Evolutionary conservation across 768 basidiomycete genomes (phyloP).

Genomic region (Leccinum subgranulosum): DNA sequence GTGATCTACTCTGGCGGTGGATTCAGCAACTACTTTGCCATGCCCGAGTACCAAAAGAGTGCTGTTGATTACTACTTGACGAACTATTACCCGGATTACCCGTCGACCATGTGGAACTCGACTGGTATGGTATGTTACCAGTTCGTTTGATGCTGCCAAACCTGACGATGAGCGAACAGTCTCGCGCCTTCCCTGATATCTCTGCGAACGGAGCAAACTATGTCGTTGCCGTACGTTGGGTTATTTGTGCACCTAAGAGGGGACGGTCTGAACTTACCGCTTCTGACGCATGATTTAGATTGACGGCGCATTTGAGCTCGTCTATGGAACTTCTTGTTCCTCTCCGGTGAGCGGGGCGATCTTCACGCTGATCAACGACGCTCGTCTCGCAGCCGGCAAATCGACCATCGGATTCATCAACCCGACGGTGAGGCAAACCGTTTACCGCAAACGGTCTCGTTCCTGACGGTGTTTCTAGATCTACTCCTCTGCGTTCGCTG

Average conservation of each 20-base stretch:
- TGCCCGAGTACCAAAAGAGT: slow-evolving; percentile 38
- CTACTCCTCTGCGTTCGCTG: slow-evolving; percentile 14
- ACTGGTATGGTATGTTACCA: slow-evolving; percentile 15
- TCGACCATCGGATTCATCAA: slow-evolving; percentile 42
- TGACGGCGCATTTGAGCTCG: slow-evolving; percentile 32
- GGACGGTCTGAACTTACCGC: not conserved
- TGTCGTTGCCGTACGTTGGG: slow-evolving; percentile 15
- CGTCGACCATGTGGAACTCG: slow-evolving; percentile 24
- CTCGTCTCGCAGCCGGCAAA: slow-evolving; percentile 31
- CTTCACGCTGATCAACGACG: slow-evolving; percentile 37
- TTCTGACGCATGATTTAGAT: slow-evolving; percentile 20
- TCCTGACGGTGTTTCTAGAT: slow-evolving; percentile 10
- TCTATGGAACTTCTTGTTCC: slow-evolving; percentile 34
- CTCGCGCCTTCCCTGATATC: slow-evolving; percentile 37
- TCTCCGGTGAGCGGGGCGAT: slow-evolving; percentile 32
- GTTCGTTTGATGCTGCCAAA: slow-evolving; percentile 20
- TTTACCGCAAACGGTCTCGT: not conserved
- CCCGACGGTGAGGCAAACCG: slow-evolving; percentile 37
- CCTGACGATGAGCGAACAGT: slow-evolving; percentile 31
- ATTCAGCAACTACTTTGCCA: slow-evolving; percentile 41
- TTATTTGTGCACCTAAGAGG: not conserved
- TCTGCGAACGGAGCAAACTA: slow-evolving; percentile 36
- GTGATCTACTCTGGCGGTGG: slow-evolving; percentile 31
- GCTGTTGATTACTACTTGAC: slow-evolving; percentile 32
- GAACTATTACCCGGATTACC: slow-evolving; percentile 28